Base-by-base conservation (phyloP, 2,329 filamentous ascomycete genomes). In the Fusarium praegraminearum region DNA sequence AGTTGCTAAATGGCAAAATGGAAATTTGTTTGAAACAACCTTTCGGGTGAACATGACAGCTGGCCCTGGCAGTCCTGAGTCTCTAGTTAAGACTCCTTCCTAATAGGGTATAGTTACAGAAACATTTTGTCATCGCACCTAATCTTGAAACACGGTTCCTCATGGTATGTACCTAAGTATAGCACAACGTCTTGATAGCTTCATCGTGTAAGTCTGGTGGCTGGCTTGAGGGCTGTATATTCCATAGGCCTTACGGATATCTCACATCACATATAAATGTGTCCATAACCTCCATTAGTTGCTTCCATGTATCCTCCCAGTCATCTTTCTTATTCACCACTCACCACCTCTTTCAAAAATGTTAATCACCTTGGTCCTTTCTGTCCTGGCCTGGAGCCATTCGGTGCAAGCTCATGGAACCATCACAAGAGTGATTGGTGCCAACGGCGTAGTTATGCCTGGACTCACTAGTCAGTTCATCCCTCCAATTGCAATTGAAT, bases 351-450 rank as follows among this genome's bases (percentile, higher is more conserved):
- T 9, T 38, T 36, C 3, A 44, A 38, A 13, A 58, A n/a, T 58
- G 56, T 8, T 58, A 3, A 20, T 12, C 9, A 18, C 56, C 20
- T 36, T 58, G 8, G 24, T 60, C 15, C 4, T 60, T 30, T 57
- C 33, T 47, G 35, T 35, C 22, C 15, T 60, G 43, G 57, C 52
- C 52, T 57, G 35, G 51, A 57, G 57, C 41, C 51, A 30, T 7
- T 24, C 35, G 11, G 9, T 9, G 4, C 43, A 30, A 18, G 57
- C 41, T 5, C 57, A 60, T 24, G 57, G 57, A 47, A 60, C 57
- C 0, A 60, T 60, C 11, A 60, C 57, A 5, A 57, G 57, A 60
- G 57, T 60, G 1, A 41, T 60, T 10, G 52, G 57, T 3, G 52
- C 57, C 10, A 60, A 60, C 20, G 43, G 43, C 16, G 28, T 60